phyloP scores from a whole-genome alignment of 1,284 basidiomycete genomes.

The Flammula alnicola region DNA sequence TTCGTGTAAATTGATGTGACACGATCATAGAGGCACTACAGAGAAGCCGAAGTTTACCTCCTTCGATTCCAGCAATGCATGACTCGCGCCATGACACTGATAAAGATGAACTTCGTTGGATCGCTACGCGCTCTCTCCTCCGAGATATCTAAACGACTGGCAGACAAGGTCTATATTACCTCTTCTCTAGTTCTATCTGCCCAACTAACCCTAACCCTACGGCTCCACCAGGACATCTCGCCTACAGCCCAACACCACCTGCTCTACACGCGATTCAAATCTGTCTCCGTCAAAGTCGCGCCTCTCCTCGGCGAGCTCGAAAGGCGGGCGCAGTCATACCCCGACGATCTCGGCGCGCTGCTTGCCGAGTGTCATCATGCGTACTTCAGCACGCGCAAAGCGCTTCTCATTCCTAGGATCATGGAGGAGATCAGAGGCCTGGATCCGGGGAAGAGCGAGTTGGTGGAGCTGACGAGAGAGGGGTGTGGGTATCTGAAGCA shows the following conservation, averaged over 20 bases:
- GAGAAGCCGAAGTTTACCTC: constrained; percentile 89
- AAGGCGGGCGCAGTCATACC: constrained; percentile 69
- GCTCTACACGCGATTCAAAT: constrained; percentile 85
- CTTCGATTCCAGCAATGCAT: constrained; percentile 95
- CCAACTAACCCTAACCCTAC: constrained; percentile 38
- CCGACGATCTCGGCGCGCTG: constrained; percentile 78
- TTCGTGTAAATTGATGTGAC: constrained; percentile 19
- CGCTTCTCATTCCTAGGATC: constrained; percentile 71
- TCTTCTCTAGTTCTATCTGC: no score
- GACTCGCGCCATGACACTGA: constrained; percentile 93
- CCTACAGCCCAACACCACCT: constrained; percentile 83
- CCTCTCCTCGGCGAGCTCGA: constrained; percentile 87
- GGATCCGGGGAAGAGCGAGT: constrained; percentile 76
- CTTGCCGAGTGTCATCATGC: constrained; percentile 84
- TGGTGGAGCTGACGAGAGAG: constrained; percentile 86
- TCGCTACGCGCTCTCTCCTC: constrained; percentile 75
- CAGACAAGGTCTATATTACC: constrained; percentile 57
- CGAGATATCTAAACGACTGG: constrained; percentile 75
- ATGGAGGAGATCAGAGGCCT: constrained; percentile 82
- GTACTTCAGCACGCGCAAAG: constrained; percentile 76
- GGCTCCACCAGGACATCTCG: no score
- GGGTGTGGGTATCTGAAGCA: constrained; percentile 92
- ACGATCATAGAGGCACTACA: constrained; percentile 74
- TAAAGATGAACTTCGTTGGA: constrained; percentile 92
- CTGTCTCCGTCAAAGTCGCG: constrained; percentile 70